phyloP scores from a whole-genome alignment of 495 filamentous ascomycete genomes.

The Saxophila tyrrhenica region DNA sequence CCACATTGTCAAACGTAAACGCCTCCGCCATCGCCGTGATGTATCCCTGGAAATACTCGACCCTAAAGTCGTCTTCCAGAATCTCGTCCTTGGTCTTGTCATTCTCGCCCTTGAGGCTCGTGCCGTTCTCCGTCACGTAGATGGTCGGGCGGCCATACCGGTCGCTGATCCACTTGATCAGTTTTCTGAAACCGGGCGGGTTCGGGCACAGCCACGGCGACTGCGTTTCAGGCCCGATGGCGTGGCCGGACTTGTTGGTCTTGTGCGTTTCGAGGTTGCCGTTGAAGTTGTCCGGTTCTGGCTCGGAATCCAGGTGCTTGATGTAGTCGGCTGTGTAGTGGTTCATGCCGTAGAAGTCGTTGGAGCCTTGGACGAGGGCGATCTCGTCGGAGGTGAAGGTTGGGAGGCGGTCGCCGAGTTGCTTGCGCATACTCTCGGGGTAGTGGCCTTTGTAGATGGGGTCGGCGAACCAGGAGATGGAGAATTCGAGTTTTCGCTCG shows the following conservation, averaged over 20 bases:
- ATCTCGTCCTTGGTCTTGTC: slow-evolving; percentile 52
- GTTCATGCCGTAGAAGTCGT: slow-evolving; percentile 27
- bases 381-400: slow-evolving; percentile 23
- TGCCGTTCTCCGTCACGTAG: slow-evolving; percentile 76
- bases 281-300: slow-evolving; percentile 52
- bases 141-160: slow-evolving; percentile 63
- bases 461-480: slow-evolving; percentile 38
- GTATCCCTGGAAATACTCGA: slow-evolving; percentile 42
- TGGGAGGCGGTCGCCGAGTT: slow-evolving; percentile 23
- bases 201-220: slow-evolving; percentile 18
- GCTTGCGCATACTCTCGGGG: slow-evolving; percentile 21
- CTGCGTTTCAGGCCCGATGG: slow-evolving; percentile 26
- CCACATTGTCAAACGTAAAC: slow-evolving; percentile 52
- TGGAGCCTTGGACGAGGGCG: slow-evolving; percentile 23
- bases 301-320: slow-evolving; percentile 49
- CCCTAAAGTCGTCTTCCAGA: slow-evolving; percentile 20
- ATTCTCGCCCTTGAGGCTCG: slow-evolving; percentile 66
- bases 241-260: slow-evolving; percentile 41
- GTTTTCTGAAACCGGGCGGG: slow-evolving; percentile 52
- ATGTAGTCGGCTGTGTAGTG: slow-evolving; percentile 23
- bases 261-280: slow-evolving; percentile 60
- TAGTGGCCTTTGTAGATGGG: slow-evolving; percentile 28
- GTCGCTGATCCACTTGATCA: slow-evolving; percentile 69
- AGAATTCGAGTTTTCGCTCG: slow-evolving; percentile 57
- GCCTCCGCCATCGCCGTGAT: slow-evolving; percentile 60